Conservation (phyloP, 345 rosid species). For the Durio zibethinus region DNA sequence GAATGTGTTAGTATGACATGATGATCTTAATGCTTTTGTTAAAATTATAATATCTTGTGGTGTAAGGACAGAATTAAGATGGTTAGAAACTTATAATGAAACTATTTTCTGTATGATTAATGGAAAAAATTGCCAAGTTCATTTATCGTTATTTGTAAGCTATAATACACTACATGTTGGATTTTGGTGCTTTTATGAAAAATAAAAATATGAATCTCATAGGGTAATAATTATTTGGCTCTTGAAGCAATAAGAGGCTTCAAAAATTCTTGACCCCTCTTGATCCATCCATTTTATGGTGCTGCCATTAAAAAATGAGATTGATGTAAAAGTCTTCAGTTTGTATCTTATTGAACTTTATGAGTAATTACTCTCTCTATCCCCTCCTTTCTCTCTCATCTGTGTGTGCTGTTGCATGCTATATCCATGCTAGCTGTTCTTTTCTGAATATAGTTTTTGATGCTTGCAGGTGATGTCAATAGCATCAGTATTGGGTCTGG, state of each 20-base stretch:
- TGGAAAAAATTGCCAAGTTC: background rate
- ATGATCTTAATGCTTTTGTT: background rate
- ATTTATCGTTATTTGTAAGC: background rate
- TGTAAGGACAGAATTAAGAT: background rate
- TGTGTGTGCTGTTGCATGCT: background rate
- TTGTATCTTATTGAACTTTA: background rate
- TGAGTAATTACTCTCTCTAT: background rate
- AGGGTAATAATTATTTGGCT: background rate
- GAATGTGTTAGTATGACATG: background rate
- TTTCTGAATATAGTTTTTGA: constrained; percentile 6
- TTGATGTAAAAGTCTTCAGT: background rate
- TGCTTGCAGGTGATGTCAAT: constrained; percentile 66
- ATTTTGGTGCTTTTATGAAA: background rate
- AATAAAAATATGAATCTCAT: background rate
- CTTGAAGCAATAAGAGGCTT: background rate
- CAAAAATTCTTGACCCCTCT: background rate
- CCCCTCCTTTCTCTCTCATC: background rate
- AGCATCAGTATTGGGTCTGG: constrained; percentile 68
- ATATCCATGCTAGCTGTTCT: background rate
- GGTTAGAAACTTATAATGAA: background rate
- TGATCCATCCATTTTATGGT: background rate
- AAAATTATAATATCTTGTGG: background rate
- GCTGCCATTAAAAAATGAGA: background rate
- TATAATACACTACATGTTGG: background rate
- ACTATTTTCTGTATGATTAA: background rate